A percentile compares a stretch with the other conserved stretches of the same genome.
Conservation (phyloP, 768 basidiomycete genomes). For the Trametes maxima region DNA sequence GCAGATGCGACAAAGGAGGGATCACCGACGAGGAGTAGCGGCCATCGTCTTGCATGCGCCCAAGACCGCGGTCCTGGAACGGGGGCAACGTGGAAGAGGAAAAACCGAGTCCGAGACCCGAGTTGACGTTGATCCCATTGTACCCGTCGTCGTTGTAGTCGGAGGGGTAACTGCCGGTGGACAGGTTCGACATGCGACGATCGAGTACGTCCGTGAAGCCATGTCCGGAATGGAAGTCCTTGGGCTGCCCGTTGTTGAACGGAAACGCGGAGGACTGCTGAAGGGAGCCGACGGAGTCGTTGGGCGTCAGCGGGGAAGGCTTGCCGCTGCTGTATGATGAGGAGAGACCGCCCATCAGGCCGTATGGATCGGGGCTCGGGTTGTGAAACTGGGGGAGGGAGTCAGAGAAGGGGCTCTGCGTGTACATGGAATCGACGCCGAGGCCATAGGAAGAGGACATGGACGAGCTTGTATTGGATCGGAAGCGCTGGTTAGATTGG, state of each 20-base stretch:
- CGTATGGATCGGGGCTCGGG: constrained; percentile 58
- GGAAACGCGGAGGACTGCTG: constrained; percentile 57
- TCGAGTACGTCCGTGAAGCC: constrained; percentile 64
- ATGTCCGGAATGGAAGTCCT: constrained; percentile 57
- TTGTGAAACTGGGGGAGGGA: constrained; percentile 58
- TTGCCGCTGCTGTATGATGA: constrained; percentile 74
- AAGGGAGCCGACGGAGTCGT: constrained; percentile 59
- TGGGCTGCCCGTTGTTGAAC: constrained; percentile 40
- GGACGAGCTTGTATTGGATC: constrained; percentile 74
- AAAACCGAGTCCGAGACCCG: constrained; percentile 46
- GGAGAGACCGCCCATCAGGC: constrained; percentile 62
- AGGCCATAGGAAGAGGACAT: constrained; percentile 58
- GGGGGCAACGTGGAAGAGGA: constrained; percentile 52
- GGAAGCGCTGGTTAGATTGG: constrained; percentile 54
- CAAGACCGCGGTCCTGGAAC: constrained; percentile 47
- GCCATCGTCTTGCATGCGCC: constrained; percentile 27
- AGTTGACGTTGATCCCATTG: constrained; percentile 49
- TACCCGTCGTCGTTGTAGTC: constrained; percentile 67
- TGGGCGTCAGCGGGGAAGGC: constrained; percentile 75
- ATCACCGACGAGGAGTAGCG: constrained; percentile 53
- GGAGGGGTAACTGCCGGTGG: constrained; percentile 49
- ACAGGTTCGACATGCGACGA: constrained; percentile 54
- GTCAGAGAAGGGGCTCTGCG: constrained; percentile 61
- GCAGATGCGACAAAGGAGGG: constrained; percentile 52
- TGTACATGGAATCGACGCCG: constrained; percentile 58